These are phyloP conservation scores for Ceriops decandra DNA, from an alignment of 345 rosid species.

Conservation along the genomic window DNA sequence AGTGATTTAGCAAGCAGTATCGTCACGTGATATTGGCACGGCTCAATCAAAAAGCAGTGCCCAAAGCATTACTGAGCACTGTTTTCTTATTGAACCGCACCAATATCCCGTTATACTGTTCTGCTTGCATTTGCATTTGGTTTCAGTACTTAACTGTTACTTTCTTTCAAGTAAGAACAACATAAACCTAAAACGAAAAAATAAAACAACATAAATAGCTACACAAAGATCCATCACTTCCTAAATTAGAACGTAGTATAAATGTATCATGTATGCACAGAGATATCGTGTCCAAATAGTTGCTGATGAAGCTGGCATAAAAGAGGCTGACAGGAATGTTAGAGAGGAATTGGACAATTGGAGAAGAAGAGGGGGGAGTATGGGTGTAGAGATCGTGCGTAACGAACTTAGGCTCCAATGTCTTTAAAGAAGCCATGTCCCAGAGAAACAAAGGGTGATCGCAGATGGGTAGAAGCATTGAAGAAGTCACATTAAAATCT, in stretches of 20 bases:
- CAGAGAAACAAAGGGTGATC: neutral
- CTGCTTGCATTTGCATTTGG: neutral
- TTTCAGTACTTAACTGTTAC: neutral
- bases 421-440: neutral
- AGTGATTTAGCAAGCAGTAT: slow-evolving; percentile 1
- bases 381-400: neutral
- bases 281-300: no score
- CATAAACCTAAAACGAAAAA: neutral
- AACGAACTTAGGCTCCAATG: neutral
- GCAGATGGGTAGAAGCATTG: slow-evolving; percentile 20
- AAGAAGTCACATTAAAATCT: slow-evolving; percentile 37
- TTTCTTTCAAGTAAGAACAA: neutral
- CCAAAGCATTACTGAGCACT: slow-evolving; percentile 23
- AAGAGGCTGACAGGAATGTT: neutral
- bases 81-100: slow-evolving; percentile 66
- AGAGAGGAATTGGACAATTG: neutral
- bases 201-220: no score
- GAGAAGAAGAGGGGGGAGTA: slow-evolving; percentile 5
- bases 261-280: no score
- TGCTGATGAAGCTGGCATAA: neutral
- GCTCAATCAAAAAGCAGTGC: slow-evolving; percentile 56
- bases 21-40: slow-evolving; percentile 66
- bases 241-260: no score
- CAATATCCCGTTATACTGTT: slow-evolving; percentile 45
- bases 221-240: no score